Evolutionary conservation across 2,329 filamentous ascomycete species (phyloP), one percentile per base, ranked within the genome.

Genomic region (Aspergillus quadricinctus): DNA sequence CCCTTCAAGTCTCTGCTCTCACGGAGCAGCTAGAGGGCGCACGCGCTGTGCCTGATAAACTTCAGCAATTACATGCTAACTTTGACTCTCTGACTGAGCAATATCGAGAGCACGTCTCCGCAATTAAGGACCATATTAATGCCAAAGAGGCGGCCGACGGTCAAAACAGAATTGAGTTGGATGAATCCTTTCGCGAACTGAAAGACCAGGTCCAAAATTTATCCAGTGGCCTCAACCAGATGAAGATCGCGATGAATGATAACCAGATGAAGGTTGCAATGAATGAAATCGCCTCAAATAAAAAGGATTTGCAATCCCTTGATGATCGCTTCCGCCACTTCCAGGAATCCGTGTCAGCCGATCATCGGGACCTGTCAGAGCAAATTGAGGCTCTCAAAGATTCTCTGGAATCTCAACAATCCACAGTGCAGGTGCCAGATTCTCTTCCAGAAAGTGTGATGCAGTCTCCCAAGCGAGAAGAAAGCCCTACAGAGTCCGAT

Each of bases 181-280:
- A 41, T 46, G 51, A 54, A 14, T 19, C 56, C n/a, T 28, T 25
- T 6, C 48, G 31, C 31, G 49, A 53, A 43, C 29, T 53, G 8
- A 25, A 49, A 53, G 43, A 53, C 21, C 49, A 57, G 25, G 49
- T 66, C 23, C 46, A 61, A 31, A 52, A 28, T 14, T 50, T 66
- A 7, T 48, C 27, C 14, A 40, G 37, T 11, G 50, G 61, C 23
- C n/a, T 59, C 8, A 46, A 40, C 8, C 50, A 57, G 48, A 11
- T 55, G 6, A 51, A 54, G 52, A 50, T 48, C 21, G 37, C 40
- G 43, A 41, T n/a, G 51, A 50, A 25, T 41, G 23, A 37, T 23
- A 46, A 40, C 8, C 50, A 57, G 48, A 11, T 55, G 6, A 51
- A 54, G 52, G 49, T 45, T 21, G 37, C 40, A 41, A 41, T n/a